phyloP scores from a whole-genome alignment of 805 yeast genomes.

The Zygotorulaspora florentina region DNA sequence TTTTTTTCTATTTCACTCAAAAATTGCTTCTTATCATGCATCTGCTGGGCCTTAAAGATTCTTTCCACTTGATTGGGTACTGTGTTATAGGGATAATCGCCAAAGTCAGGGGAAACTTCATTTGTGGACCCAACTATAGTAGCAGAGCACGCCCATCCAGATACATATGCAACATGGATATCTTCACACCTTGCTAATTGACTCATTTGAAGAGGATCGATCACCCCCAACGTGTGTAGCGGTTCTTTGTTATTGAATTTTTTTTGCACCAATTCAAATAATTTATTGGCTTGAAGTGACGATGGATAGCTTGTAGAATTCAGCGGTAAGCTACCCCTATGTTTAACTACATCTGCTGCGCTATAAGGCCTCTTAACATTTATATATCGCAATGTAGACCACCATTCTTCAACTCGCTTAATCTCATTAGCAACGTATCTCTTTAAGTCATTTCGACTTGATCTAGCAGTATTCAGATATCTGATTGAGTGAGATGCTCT shows the following conservation, averaged over 20 bases:
- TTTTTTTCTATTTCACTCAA: constrained; percentile 32
- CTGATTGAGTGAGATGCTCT: no score
- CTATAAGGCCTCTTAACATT: constrained; percentile 49
- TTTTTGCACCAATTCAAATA: constrained; percentile 43
- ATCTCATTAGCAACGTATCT: constrained; percentile 34
- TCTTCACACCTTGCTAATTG: constrained; percentile 46
- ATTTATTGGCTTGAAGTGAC: constrained; percentile 49
- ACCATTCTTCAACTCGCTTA: constrained; percentile 45
- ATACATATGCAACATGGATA: constrained; percentile 51
- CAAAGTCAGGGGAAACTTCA: constrained; percentile 63
- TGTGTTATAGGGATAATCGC: constrained; percentile 66
- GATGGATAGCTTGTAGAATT: constrained; percentile 40
- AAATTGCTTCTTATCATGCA: constrained; percentile 52
- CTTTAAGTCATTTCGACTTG: constrained; percentile 25
- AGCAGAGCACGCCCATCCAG: constrained; percentile 61
- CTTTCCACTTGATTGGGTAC: constrained; percentile 65
- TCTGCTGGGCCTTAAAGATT: constrained; percentile 51
- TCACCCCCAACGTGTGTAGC: constrained; percentile 54
- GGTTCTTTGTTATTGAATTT: constrained; percentile 43
- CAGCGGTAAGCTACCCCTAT: constrained; percentile 46
- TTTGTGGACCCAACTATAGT: constrained; percentile 52
- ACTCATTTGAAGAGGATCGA: constrained; percentile 60
- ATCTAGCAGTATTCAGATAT: no score
- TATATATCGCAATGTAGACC: constrained; percentile 44
- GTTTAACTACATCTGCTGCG: constrained; percentile 49